Base-by-base conservation (phyloP, 2,329 filamentous ascomycete species). In the Ceratocystiopsis sp. region DNA sequence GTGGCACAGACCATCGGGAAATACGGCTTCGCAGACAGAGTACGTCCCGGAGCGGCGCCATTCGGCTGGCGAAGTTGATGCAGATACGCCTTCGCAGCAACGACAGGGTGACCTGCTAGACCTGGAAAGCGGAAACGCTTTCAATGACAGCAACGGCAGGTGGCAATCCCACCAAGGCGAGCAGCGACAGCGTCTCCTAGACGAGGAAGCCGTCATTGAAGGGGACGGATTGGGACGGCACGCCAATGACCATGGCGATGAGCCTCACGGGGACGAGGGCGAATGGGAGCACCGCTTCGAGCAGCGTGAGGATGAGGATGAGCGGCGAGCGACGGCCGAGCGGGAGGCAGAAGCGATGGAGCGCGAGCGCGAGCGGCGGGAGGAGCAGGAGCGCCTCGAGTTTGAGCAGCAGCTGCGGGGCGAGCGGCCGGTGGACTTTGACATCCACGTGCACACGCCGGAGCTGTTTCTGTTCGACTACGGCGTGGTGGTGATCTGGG, bases 391-490 rank as follows among this genome's bases (percentile, higher is more conserved):
- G 33, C 41, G 41, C 9, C 42, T 45, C 35, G 46, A 45, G 39
- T 45, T 48, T 35, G 46, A 43, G 29, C 38, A 44, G 37, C 46
- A 45, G 40, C 41, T 45, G 42, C 43, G 46, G 6, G 42, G 43
- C 35, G 49, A 50, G 38, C 42, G 45, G 18, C 47, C 48, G 6
- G 69, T 74, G 6, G 84, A 93, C 57, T 84, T 95, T 48, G 86
- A 95, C 56, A 93, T 75, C 3, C 73, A 80, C 40, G 80, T 96
- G 3, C 85, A 95, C 60, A 93, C 83, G 1, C 87, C 91, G 0
- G 91, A 98, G 59, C 73, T 95, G 2, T 98, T 98, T 58, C 69
- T 98, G 13, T 98, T 96, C 55, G 84, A 95, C 57, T 98, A 98
- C 56, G 91, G 91, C 46, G 93, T 94, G 2, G 84, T 95, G 6